Base-by-base conservation (phyloP, 2,329 filamentous ascomycete species). In the Orbilia quercus region DNA sequence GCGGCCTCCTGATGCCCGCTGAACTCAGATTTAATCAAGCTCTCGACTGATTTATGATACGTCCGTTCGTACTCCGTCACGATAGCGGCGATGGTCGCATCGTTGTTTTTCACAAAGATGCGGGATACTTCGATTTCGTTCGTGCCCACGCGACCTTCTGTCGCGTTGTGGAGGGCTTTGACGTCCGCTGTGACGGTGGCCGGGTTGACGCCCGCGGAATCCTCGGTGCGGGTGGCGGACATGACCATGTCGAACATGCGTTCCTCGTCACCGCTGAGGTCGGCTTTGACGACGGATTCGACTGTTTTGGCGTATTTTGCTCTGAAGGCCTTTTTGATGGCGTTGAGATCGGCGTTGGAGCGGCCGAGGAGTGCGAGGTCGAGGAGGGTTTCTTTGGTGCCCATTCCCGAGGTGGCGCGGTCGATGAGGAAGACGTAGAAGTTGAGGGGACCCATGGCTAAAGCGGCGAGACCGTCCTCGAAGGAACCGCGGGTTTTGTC, bases 1-100 rank as follows among this genome's bases (percentile, higher is more conserved):
- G 92, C 92, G 12, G 91, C 87, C 79, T 93, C 84, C 91, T 98
- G 96, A 79, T 98, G 94, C 0, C 94, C 94, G 0, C 89, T 91
- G 81, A 97, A 97, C 78, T 95, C 89, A 82, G 86, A 90, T 75
- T 88, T 87, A 77, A 98, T 88, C 55, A 92, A 88, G 25, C 87
- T 85, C 75, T 91, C 88, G 1, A 98, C 84, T 7, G 86, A 83
- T 34, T 85, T 85, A 22, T 88, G 86, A 80, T 93, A 96, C 73
- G 88, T 89, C 59, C 87, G 84, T 77, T 88, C 84, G 82, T 96
- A 98, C 0, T 88, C 85, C 58, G 90, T 86, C 12, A 86, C 85
- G 72, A 98, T 92, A 44, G 92, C 93, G 28, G 91, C 88, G 67
- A 99, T 86, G 80, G 97, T 92, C 58, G 87, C 89, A 80, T 96